A percentile compares a stretch with the other conserved stretches of the same genome.
Evolutionary conservation across 176 grass and related monocot species (phyloP).

Genomic region (Chloris gayana): DNA sequence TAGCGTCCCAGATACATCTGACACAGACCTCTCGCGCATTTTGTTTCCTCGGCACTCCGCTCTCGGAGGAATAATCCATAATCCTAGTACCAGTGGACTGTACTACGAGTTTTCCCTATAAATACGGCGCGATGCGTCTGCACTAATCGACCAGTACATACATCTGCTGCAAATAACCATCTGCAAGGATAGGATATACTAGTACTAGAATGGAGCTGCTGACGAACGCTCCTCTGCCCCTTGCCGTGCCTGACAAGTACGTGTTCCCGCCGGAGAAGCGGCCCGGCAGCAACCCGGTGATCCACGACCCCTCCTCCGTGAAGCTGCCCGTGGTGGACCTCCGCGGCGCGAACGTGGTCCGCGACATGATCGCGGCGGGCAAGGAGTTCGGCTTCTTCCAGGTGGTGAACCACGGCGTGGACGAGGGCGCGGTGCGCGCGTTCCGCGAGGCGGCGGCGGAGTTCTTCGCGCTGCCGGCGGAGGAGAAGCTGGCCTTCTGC

Average conservation of each 20-base stretch:
- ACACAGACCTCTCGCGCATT: too few relatives aligned
- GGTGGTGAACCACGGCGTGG: conserved; percentile 54
- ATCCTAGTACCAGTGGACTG: too few relatives aligned
- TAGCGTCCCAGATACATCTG: too few relatives aligned
- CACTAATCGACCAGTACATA: not conserved
- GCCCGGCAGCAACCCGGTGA: not conserved
- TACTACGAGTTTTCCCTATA: too few relatives aligned
- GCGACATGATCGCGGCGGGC: conserved; percentile 41
- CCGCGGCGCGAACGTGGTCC: conserved; percentile 10
- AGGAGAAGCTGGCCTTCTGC: conserved; percentile 36
- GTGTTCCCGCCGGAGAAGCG: conserved; percentile 42
- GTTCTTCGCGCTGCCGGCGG: conserved; percentile 37
- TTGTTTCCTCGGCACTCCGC: too few relatives aligned
- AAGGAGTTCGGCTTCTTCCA: conserved; percentile 63
- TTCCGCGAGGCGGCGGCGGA: conserved; percentile 1
- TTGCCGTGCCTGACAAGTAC: conserved; percentile 39
- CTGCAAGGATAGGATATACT: not conserved
- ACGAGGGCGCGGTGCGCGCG: conserved; percentile 27
- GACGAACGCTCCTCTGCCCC: conserved; percentile 1
- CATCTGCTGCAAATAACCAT: not conserved
- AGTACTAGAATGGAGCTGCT: conserved; percentile 48
- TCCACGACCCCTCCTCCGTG: conserved; percentile 1
- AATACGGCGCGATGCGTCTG: too few relatives aligned
- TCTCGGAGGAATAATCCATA: too few relatives aligned
- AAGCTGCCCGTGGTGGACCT: conserved; percentile 45